These are phyloP conservation scores for Penicillium sp. DNA, from an alignment of 2,329 filamentous ascomycete genomes.

Conservation along the genomic window DNA sequence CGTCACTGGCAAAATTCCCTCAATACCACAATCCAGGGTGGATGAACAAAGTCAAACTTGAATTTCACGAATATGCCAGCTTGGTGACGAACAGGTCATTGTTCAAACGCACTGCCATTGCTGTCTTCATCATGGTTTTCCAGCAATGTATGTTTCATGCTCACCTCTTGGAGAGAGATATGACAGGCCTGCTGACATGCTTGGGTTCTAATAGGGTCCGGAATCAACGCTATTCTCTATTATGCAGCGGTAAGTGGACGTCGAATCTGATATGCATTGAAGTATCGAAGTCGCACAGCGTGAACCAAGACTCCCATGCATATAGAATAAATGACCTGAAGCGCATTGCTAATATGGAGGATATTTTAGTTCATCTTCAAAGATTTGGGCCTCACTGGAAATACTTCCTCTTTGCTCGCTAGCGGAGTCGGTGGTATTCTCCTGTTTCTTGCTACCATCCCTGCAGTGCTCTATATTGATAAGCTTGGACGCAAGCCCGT, in stretches of 20 bases:
- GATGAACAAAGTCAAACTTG: constrained; percentile 18
- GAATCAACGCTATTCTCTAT: not conserved
- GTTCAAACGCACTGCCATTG: constrained; percentile 47
- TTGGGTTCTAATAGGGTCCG: not conserved
- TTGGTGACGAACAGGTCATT: constrained; percentile 48
- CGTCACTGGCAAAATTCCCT: constrained; percentile 46
- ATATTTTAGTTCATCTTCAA: constrained; percentile 24
- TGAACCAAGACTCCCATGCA: not conserved
- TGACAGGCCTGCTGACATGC: not conserved
- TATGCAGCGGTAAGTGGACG: not conserved
- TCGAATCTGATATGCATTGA: not conserved
- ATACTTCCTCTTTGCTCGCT: constrained; percentile 26
- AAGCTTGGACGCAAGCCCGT: constrained; percentile 20
- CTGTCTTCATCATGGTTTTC: constrained; percentile 49
- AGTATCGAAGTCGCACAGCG: not conserved
- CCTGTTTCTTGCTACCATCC: constrained; percentile 25
- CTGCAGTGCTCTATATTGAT: constrained; percentile 23
- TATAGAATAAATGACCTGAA: not conserved
- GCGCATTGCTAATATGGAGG: not conserved
- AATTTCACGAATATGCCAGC: constrained; percentile 52
- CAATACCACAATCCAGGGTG: constrained; percentile 15
- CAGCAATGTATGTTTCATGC: constrained; percentile 49
- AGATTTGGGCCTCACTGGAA: constrained; percentile 27
- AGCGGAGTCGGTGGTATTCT: constrained; percentile 30
- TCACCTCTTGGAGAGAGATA: constrained; percentile 22